phyloP scores from a whole-genome alignment of 495 filamentous ascomycete genomes.

The Elaphomyces granulatus region DNA sequence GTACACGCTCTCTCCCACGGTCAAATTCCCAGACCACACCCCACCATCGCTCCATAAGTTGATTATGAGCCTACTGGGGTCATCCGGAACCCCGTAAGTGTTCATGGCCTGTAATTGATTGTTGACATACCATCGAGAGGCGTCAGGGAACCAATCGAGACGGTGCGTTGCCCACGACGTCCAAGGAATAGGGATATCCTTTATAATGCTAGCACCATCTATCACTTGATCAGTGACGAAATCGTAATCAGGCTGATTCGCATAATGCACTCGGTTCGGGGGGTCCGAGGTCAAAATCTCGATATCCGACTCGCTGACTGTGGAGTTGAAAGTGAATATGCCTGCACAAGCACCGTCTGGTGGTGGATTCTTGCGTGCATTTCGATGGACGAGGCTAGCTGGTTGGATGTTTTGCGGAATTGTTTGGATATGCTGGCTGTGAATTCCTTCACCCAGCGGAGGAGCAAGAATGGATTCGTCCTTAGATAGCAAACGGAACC shows the following conservation, averaged over 20 bases:
- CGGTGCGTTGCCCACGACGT: slow-evolving; percentile 56
- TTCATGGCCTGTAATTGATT: slow-evolving; percentile 40
- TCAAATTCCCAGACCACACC: slow-evolving; percentile 61
- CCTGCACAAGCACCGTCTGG: slow-evolving; percentile 48
- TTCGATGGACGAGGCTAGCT: neutral
- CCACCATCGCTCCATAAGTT: slow-evolving; percentile 72
- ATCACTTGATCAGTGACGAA: slow-evolving; percentile 19
- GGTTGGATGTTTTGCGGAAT: neutral
- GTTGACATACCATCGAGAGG: slow-evolving; percentile 57
- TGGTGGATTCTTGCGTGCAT: slow-evolving; percentile 21
- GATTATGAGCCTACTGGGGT: slow-evolving; percentile 45
- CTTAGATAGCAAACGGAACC: slow-evolving; percentile 25
- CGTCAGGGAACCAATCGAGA: slow-evolving; percentile 51
- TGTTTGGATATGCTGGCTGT: neutral
- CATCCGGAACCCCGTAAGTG: slow-evolving; percentile 45
- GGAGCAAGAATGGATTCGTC: slow-evolving; percentile 6
- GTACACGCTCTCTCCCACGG: slow-evolving; percentile 38
- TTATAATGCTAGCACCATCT: slow-evolving; percentile 20
- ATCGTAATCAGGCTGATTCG: slow-evolving; percentile 55
- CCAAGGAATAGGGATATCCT: slow-evolving; percentile 34
- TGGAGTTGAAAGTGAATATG: slow-evolving; percentile 51
- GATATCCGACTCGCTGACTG: slow-evolving; percentile 59
- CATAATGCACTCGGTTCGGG: slow-evolving; percentile 44
- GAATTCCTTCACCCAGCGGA: slow-evolving; percentile 3
- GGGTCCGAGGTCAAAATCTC: slow-evolving; percentile 56